A percentile compares a stretch with the other conserved stretches of the same genome.
phyloP scores from a whole-genome alignment of 1,139 yeast genomes.

The Neolecta irregularis region DNA sequence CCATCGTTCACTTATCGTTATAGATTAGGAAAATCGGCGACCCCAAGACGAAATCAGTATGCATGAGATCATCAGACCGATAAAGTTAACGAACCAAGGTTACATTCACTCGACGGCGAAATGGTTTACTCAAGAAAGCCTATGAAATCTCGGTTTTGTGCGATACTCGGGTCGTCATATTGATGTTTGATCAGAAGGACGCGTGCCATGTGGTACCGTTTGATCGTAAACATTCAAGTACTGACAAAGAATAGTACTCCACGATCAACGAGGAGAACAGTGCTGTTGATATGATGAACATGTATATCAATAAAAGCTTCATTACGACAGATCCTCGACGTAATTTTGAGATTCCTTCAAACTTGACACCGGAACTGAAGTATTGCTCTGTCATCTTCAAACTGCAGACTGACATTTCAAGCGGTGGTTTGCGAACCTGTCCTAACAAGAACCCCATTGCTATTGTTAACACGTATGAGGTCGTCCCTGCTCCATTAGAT shows the following conservation, averaged over 20 bases:
- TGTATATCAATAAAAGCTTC: slow-evolving; percentile 10
- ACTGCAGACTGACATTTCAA: slow-evolving; percentile 4
- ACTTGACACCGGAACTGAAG: neutral
- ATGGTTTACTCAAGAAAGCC: slow-evolving; percentile 14
- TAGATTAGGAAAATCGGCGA: slow-evolving; percentile 11
- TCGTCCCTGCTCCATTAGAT: slow-evolving; percentile 4
- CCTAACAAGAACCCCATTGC: slow-evolving; percentile 9
- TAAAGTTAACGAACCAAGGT: slow-evolving; percentile 5
- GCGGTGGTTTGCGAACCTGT: too few relatives aligned
- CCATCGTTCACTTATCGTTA: too few relatives aligned
- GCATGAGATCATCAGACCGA: slow-evolving; percentile 2
- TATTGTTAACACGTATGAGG: slow-evolving; percentile 11
- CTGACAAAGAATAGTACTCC: neutral
- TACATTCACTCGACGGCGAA: slow-evolving; percentile 14
- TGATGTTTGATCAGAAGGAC: slow-evolving; percentile 13
- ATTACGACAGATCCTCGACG: slow-evolving; percentile 11
- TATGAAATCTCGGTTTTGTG: slow-evolving; percentile 14
- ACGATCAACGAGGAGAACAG: neutral
- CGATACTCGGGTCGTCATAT: slow-evolving; percentile 12
- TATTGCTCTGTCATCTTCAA: neutral
- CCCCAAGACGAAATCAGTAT: slow-evolving; percentile 9
- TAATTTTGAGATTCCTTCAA: slow-evolving; percentile 7
- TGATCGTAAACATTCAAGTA: neutral
- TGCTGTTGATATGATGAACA: slow-evolving; percentile 7
- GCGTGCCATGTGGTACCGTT: slow-evolving; percentile 13